Evolutionary conservation across 208 protist species (phyloP).

Genomic region (Leishmania gerbilli): DNA sequence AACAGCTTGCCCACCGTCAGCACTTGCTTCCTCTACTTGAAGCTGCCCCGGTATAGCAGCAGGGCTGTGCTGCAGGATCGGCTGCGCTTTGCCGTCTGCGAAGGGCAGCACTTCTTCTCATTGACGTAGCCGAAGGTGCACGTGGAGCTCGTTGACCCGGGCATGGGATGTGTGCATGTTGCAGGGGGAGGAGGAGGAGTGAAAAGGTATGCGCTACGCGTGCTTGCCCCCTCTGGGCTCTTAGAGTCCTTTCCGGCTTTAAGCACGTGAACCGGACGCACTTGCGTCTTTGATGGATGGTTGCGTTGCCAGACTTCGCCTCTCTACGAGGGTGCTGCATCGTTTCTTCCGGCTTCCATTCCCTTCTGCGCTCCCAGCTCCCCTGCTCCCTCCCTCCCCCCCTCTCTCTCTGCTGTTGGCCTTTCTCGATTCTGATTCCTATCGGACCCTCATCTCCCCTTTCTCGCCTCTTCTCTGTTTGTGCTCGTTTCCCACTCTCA

Average conservation of each 20-base stretch:
- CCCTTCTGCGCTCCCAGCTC: too few relatives aligned
- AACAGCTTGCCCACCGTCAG: constrained; percentile 92
- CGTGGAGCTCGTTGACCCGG: not conserved
- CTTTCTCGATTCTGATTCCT: too few relatives aligned
- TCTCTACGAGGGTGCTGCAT: not conserved
- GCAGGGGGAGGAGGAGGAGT: not conserved
- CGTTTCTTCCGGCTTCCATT: too few relatives aligned
- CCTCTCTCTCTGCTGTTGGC: too few relatives aligned
- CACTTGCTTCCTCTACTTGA: constrained; percentile 96
- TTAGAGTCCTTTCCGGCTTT: not conserved
- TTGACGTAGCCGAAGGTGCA: constrained; percentile 42
- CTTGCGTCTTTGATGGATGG: not conserved
- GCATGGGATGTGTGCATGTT: not conserved
- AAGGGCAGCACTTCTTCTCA: constrained; percentile 73
- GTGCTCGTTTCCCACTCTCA: too few relatives aligned
- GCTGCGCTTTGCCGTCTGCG: constrained; percentile 67
- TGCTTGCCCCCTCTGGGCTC: not conserved
- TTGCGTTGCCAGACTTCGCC: not conserved
- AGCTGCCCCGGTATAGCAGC: constrained; percentile 93
- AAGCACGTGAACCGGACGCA: not conserved
- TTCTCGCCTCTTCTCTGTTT: too few relatives aligned
- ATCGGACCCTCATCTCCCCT: too few relatives aligned
- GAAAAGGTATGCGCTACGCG: not conserved
- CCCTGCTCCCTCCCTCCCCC: too few relatives aligned
- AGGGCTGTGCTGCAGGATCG: constrained; percentile 66